These are phyloP conservation scores for Eimeria brunetti DNA, from an alignment of 169 alveolate genomes.

Conservation along the genomic window DNA sequence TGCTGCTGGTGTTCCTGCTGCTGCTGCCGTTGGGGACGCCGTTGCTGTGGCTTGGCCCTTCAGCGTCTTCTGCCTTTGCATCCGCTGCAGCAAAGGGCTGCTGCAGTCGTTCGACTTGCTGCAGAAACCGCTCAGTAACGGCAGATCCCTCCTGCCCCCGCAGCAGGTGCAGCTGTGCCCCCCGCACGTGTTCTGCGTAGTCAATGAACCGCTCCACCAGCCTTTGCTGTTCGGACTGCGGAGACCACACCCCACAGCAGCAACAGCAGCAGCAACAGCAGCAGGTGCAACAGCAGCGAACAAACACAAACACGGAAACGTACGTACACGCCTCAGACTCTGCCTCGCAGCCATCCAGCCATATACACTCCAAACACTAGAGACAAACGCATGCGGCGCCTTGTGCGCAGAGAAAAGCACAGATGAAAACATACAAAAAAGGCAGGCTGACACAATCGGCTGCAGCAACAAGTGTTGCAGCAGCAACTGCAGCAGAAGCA, in stretches of 20 bases:
- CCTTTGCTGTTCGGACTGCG: slow-evolving; percentile 63
- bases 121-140: slow-evolving; percentile 25
- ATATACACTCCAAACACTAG: not conserved
- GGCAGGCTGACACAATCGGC: too few relatives aligned
- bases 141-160: slow-evolving; percentile 70
- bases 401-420: not conserved
- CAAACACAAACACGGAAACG: not conserved
- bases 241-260: not conserved
- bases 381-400: not conserved
- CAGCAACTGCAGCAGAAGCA: too few relatives aligned
- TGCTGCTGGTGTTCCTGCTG: not conserved
- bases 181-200: slow-evolving; percentile 69
- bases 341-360: not conserved
- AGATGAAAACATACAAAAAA: not conserved
- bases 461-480: too few relatives aligned
- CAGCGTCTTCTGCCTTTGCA: slow-evolving; percentile 30
- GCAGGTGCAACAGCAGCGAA: not conserved
- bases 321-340: not conserved
- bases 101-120: slow-evolving; percentile 25
- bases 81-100: slow-evolving; percentile 13
- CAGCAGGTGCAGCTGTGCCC: slow-evolving; percentile 77
- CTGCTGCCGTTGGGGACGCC: not conserved
- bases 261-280: not conserved
- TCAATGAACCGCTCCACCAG: slow-evolving; percentile 76
- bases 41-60: slow-evolving; percentile 16